phyloP scores from a whole-genome alignment of 2,329 filamentous ascomycete species.

The Trichophyton benhamiae region DNA sequence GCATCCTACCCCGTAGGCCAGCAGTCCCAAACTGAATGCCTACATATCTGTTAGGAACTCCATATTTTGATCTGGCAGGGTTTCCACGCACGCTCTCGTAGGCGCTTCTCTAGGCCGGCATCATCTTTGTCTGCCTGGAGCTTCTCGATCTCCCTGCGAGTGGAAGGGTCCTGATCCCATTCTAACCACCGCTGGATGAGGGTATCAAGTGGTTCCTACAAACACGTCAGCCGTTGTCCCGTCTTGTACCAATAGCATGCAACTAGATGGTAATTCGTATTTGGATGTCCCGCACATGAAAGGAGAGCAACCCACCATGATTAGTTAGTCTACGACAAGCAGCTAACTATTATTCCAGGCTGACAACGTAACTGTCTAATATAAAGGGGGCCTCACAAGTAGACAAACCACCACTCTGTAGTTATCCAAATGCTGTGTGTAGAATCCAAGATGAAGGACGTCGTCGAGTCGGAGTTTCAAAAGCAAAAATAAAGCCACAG shows the following conservation, averaged over 20 bases:
- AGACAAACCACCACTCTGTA: not conserved
- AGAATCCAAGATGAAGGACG: not conserved
- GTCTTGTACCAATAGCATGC: too few species aligned
- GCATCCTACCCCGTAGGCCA: slow-evolving; percentile 52
- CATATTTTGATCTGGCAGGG: not conserved
- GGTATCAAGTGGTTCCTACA: slow-evolving; percentile 24
- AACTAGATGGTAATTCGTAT: too few species aligned
- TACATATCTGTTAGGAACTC: slow-evolving; percentile 11
- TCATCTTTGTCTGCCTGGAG: slow-evolving; percentile 37
- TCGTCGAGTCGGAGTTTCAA: not conserved
- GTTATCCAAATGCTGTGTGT: not conserved
- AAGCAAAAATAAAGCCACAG: not conserved
- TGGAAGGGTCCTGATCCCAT: slow-evolving; percentile 44
- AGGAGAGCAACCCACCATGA: not conserved
- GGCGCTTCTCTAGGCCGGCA: slow-evolving; percentile 40
- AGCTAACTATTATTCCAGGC: not conserved
- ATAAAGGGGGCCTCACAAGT: not conserved
- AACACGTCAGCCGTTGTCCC: not conserved
- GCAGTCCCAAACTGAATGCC: slow-evolving; percentile 51
- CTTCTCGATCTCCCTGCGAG: slow-evolving; percentile 42
- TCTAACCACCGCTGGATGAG: slow-evolving; percentile 47
- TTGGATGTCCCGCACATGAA: not conserved
- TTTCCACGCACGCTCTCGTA: slow-evolving; percentile 35
- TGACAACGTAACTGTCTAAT: not conserved
- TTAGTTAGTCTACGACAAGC: not conserved